Evolutionary conservation across 345 rosid genomes (phyloP).

Genomic region (Boechera stricta): DNA sequence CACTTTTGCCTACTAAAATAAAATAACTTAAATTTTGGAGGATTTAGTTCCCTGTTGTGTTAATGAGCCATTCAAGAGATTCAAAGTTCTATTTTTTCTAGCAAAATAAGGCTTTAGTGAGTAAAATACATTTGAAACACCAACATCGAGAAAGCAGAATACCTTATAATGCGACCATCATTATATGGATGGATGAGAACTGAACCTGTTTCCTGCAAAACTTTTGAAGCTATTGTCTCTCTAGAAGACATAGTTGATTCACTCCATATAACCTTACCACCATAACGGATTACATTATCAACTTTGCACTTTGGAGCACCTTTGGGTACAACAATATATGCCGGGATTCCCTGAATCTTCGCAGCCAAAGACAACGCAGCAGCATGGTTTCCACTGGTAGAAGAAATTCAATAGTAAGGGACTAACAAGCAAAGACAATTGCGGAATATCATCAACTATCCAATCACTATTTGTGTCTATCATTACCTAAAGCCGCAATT

Average conservation of each 20-base stretch:
- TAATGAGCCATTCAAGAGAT: neutral
- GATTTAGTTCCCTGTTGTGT: neutral
- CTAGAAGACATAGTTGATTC: slow-evolving; percentile 70
- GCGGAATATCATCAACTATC: slow-evolving; percentile 7
- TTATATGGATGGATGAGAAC: slow-evolving; percentile 85
- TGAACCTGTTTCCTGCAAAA: slow-evolving; percentile 76
- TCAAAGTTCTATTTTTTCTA: neutral
- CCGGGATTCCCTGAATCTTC: slow-evolving; percentile 69
- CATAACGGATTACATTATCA: slow-evolving; percentile 79
- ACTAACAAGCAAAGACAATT: neutral
- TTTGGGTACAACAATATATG: slow-evolving; percentile 78
- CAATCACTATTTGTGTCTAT: neutral
- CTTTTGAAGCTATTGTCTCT: slow-evolving; percentile 65
- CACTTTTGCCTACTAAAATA: neutral
- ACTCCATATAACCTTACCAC: slow-evolving; percentile 81
- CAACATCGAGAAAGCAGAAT: slow-evolving; percentile 12
- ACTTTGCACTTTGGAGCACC: slow-evolving; percentile 92
- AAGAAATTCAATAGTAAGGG: slow-evolving; percentile 4
- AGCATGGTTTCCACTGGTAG: slow-evolving; percentile 87
- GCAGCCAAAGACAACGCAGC: slow-evolving; percentile 97
- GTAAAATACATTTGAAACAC: neutral
- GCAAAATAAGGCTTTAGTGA: neutral
- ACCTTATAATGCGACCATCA: slow-evolving; percentile 80
- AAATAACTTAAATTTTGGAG: neutral
- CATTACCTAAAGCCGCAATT: neutral